Base-by-base conservation (phyloP, 257 asterid species). In the Rauvolfia tetraphylla region DNA sequence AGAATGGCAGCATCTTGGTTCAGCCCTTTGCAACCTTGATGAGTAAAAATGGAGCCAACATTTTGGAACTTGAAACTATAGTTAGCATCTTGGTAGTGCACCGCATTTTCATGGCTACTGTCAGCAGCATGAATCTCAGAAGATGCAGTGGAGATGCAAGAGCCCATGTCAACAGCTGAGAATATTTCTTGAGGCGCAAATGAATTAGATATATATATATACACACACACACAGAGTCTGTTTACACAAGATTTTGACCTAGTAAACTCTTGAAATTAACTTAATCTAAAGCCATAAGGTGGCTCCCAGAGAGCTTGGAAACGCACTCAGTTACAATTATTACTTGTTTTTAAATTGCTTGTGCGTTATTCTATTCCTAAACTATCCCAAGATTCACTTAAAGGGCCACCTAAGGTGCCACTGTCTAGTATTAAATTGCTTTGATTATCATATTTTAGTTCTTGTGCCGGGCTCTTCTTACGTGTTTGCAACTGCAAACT, bases 1-100 rank as follows among this genome's bases (percentile, higher is more conserved):
- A 93, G 87, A 81, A 91, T 81, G 29, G 93, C 90, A 82, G 84
- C 83, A 81, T 93, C 97, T 87, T 93, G 98, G 33, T 91, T 93
- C 23, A 82, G 5, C 53, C 95, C 97, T 84, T 93, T 93, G 81
- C 83, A 84, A 51, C 96, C 96, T 79, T 82, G 80, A 56, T 84
- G 85, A 78, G 97, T 89, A 77, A 81, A 79, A 69, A 85, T 71
- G 62, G 98, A 93, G 42, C 90, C 96, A 82, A 86, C 39, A 33
- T 29, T 68, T 12, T 68, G 79, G 74, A 85, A 75, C 73, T 73
- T 77, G 71, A 31, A 53, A 33, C 72, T 48, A 62, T 25, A 38
- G 71, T 33, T 36, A 62, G 58, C 61, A 25, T 80, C 87, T 72
- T 79, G 79, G 62, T 78, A 81, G 62, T 84, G 79, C 0, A 83